Conservation (phyloP, 2,329 filamentous ascomycete genomes). For the Dothiorella sarmentorum region DNA sequence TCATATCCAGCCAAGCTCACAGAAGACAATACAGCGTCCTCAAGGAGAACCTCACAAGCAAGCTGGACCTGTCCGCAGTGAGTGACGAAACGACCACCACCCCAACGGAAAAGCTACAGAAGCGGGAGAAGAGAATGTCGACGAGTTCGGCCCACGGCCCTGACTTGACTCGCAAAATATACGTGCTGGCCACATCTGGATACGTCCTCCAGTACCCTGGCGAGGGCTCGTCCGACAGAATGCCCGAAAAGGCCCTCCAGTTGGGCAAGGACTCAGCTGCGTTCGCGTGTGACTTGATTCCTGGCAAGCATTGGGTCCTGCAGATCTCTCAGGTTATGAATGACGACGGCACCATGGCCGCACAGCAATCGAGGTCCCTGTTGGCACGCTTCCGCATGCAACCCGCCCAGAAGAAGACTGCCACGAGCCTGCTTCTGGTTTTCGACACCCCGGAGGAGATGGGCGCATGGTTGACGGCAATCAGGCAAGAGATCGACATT, state of each 20-base stretch:
- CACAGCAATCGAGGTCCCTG: slow-evolving; percentile 57
- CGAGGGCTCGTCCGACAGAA: slow-evolving; percentile 65
- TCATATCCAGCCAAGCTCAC: slow-evolving; percentile 58
- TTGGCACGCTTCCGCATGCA: slow-evolving; percentile 64
- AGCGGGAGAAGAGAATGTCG: slow-evolving; percentile 39
- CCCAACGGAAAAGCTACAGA: slow-evolving; percentile 33
- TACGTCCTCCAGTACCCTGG: slow-evolving; percentile 72
- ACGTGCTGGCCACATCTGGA: slow-evolving; percentile 67
- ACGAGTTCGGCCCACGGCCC: slow-evolving; percentile 42
- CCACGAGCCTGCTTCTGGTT: slow-evolving; percentile 66
- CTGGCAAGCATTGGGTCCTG: slow-evolving; percentile 75
- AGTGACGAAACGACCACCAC: slow-evolving; percentile 28
- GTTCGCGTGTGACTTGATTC: slow-evolving; percentile 76
- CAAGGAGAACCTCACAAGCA: slow-evolving; percentile 35
- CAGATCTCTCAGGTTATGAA: slow-evolving; percentile 68
- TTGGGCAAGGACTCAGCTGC: slow-evolving; percentile 72
- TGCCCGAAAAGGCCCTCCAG: slow-evolving; percentile 71
- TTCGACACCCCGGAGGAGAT: slow-evolving; percentile 71
- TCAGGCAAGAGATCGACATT: slow-evolving; percentile 67
- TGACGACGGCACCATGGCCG: slow-evolving; percentile 49
- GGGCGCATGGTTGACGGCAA: slow-evolving; percentile 68
- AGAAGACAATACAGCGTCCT: slow-evolving; percentile 48
- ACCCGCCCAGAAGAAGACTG: slow-evolving; percentile 52
- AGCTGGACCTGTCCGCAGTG: slow-evolving; percentile 16
- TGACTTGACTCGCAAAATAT: slow-evolving; percentile 70